Percentiles rank a stretch among this genome's conserved stretches.
Evolutionary conservation across 495 filamentous ascomycete genomes (phyloP).

Genomic region (Daldinia vernicosa): DNA sequence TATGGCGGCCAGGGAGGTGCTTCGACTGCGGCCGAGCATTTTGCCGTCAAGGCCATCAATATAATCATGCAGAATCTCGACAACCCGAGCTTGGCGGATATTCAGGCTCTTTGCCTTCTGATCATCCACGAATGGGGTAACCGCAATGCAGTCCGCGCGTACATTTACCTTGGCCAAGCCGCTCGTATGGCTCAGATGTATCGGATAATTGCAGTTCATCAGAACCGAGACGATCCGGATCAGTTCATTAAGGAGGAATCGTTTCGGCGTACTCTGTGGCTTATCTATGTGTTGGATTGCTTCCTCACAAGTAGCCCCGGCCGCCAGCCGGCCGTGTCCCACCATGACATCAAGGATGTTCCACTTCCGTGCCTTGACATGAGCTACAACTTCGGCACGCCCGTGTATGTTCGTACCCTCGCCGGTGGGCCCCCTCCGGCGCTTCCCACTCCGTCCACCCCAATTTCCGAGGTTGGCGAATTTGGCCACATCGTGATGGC

Average conservation of each 20-base stretch:
- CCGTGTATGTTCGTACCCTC: conserved; percentile 57
- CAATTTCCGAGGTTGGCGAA: conserved; percentile 57
- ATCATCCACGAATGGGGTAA: conserved; percentile 63
- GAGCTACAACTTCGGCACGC: conserved; percentile 60
- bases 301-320: conserved; percentile 64
- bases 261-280: conserved; percentile 61
- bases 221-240: conserved; percentile 54
- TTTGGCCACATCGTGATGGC: conserved; percentile 62
- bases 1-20: conserved; percentile 58
- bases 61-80: conserved; percentile 58
- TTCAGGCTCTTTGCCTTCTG: conserved; percentile 61
- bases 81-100: conserved; percentile 59
- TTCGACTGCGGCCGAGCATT: conserved; percentile 57
- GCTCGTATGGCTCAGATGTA: conserved; percentile 63
- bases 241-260: conserved; percentile 62
- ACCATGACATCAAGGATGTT: conserved; percentile 57
- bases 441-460: conserved; percentile 46
- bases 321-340: conserved; percentile 57
- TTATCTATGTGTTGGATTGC: conserved; percentile 63
- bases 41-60: conserved; percentile 58
- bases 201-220: conserved; percentile 57
- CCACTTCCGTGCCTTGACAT: conserved; percentile 60
- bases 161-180: conserved; percentile 61
- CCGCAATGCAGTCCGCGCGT: conserved; percentile 61
- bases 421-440: conserved; percentile 48